These are phyloP conservation scores for Auriculariales sp. DNA, from an alignment of 768 basidiomycete species.

Conservation along the genomic window DNA sequence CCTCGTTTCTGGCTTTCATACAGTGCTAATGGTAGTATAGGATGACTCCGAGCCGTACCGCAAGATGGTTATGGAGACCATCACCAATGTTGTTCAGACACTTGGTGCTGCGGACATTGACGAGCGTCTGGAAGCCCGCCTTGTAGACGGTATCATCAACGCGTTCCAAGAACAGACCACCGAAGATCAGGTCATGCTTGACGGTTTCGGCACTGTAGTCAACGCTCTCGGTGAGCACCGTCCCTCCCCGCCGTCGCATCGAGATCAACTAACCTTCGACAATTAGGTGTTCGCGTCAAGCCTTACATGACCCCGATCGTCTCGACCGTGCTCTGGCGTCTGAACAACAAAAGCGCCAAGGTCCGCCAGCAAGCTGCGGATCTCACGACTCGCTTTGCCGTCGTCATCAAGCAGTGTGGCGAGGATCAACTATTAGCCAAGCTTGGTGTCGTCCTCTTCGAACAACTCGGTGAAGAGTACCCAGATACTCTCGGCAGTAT, in stretches of 20 bases:
- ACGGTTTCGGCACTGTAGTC: conserved; percentile 95
- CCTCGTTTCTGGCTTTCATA: background rate
- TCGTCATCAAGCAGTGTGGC: conserved; percentile 97
- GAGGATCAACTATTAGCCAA: conserved; percentile 93
- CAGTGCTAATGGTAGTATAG: conserved; percentile 2
- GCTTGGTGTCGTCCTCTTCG: conserved; percentile 90
- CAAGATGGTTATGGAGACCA: conserved; percentile 99
- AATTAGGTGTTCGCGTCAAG: conserved; percentile 77
- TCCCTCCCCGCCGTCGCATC: background rate
- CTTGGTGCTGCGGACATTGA: conserved; percentile 97
- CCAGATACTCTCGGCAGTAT: conserved; percentile 98
- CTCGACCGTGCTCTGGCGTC: conserved; percentile 95
- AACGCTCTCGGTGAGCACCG: conserved; percentile 56
- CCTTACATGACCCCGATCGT: conserved; percentile 98
- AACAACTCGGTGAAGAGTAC: conserved; percentile 98
- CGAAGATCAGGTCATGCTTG: conserved; percentile 98
- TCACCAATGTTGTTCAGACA: conserved; percentile 87
- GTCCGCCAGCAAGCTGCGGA: conserved; percentile 99
- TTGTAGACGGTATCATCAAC: conserved; percentile 98
- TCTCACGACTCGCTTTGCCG: conserved; percentile 84
- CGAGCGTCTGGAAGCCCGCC: conserved; percentile 82
- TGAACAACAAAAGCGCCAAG: conserved; percentile 99
- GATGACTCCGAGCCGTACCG: conserved; percentile 82
- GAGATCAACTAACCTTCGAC: background rate
- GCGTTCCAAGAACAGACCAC: conserved; percentile 99